phyloP scores from a whole-genome alignment of 768 basidiomycete species.

The Neoboletus magnificus region DNA sequence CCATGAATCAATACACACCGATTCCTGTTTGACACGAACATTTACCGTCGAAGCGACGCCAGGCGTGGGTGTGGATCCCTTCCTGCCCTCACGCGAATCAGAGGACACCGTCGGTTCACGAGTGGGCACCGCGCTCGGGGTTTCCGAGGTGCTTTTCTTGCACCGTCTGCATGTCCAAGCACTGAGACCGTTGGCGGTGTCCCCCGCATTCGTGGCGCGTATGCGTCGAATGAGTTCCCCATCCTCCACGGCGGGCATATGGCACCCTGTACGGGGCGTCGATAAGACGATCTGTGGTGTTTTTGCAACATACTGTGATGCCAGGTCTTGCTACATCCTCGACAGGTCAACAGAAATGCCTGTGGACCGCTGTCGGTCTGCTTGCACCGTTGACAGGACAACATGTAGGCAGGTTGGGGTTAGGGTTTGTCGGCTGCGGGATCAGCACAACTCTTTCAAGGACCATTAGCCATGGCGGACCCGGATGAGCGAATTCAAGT shows the following conservation, averaged over 20 bases:
- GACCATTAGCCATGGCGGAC: slow-evolving; percentile 43
- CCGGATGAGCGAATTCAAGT: slow-evolving; percentile 60
- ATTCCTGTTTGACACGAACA: slow-evolving; percentile 1
- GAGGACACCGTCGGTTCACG: slow-evolving; percentile 8
- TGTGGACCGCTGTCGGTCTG: slow-evolving; percentile 21
- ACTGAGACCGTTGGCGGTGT: slow-evolving; percentile 20
- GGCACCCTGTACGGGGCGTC: slow-evolving; percentile 25
- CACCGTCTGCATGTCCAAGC: slow-evolving; percentile 33
- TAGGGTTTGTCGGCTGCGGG: slow-evolving; percentile 19
- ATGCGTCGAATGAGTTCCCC: slow-evolving; percentile 24
- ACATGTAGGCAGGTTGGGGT: slow-evolving; percentile 12
- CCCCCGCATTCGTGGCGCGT: slow-evolving; percentile 23
- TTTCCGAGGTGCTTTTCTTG: slow-evolving; percentile 17
- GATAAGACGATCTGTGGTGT: background rate
- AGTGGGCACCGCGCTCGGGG: slow-evolving; percentile 1
- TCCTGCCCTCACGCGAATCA: background rate
- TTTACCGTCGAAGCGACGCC: background rate
- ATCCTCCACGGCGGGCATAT: slow-evolving; percentile 29
- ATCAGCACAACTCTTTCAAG: background rate
- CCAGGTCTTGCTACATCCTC: slow-evolving; percentile 33
- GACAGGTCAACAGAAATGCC: slow-evolving; percentile 35
- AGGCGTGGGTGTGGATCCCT: background rate
- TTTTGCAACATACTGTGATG: slow-evolving; percentile 27
- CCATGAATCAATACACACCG: slow-evolving; percentile 5
- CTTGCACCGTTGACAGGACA: slow-evolving; percentile 26